Conservation (phyloP, 495 filamentous ascomycete genomes). For the Aspergillus biplanus region DNA sequence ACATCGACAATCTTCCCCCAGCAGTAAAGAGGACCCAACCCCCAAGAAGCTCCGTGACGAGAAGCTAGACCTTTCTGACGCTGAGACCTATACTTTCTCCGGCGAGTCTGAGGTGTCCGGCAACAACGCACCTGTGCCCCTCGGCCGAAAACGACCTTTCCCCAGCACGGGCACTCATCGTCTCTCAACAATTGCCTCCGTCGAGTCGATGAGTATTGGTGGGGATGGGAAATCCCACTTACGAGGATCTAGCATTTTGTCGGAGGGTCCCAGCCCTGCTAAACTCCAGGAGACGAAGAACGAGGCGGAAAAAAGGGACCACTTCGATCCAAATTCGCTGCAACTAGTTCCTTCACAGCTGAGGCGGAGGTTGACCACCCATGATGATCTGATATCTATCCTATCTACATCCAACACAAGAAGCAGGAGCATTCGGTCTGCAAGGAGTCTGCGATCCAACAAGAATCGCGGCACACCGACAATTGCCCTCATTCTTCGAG, state of each 20-base stretch:
- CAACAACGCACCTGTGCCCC: conserved; percentile 42
- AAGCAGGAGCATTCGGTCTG: conserved; percentile 68
- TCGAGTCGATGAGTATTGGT: conserved; percentile 59
- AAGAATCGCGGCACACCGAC: conserved; percentile 67
- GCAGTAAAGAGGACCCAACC: conserved; percentile 23
- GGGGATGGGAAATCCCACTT: conserved; percentile 34
- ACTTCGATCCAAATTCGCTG: conserved; percentile 48
- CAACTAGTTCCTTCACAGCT: conserved; percentile 50
- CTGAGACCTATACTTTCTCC: conserved; percentile 35
- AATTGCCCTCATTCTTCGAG: conserved; percentile 73
- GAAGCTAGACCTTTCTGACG: conserved; percentile 30
- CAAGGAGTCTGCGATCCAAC: conserved; percentile 72
- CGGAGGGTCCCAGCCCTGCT: conserved; percentile 20
- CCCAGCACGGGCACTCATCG: conserved; percentile 68
- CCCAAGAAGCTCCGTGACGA: conserved; percentile 28
- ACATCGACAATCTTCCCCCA: conserved; percentile 21
- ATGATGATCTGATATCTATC: conserved; percentile 92
- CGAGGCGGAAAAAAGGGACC: conserved; percentile 43
- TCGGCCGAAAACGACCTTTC: conserved; percentile 53
- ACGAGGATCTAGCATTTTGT: conserved; percentile 10
- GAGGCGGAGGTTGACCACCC: conserved; percentile 82
- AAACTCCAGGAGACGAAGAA: conserved; percentile 27
- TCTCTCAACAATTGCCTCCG: conserved; percentile 74
- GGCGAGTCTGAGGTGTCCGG: conserved; percentile 46
- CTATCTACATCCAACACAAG: conserved; percentile 74